These are phyloP conservation scores for Chaetomiaceae sp. DNA, from an alignment of 2,329 filamentous ascomycete species.

Conservation along the genomic window DNA sequence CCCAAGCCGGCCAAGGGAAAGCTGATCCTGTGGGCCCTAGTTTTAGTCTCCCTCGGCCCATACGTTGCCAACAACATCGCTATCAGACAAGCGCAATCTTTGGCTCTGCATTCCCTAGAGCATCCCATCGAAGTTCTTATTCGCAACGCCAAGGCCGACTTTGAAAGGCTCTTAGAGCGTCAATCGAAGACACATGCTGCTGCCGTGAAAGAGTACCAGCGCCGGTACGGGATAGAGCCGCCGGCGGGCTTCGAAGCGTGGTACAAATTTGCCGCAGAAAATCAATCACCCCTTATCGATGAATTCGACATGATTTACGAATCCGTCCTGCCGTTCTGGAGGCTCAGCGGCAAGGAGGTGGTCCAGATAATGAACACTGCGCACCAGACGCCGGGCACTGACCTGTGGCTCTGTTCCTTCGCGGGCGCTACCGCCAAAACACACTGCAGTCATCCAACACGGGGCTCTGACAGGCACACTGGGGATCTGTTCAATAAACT, in stretches of 20 bases:
- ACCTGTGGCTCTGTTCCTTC: conserved; percentile 37
- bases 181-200: conserved; percentile 38
- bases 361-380: conserved; percentile 28
- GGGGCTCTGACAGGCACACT: conserved; percentile 35
- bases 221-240: conserved; percentile 40
- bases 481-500: conserved; percentile 31
- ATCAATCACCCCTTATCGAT: conserved; percentile 45
- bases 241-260: conserved; percentile 45
- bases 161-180: conserved; percentile 30
- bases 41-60: conserved; percentile 31
- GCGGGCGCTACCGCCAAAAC: conserved; percentile 23
- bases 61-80: conserved; percentile 30
- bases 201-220: conserved; percentile 40
- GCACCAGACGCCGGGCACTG: conserved; percentile 26
- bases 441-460: conserved; percentile 33
- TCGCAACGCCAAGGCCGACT: conserved; percentile 28
- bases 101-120: background rate
- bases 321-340: conserved; percentile 39
- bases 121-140: conserved; percentile 38
- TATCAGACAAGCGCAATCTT: conserved; percentile 23
- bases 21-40: conserved; percentile 31
- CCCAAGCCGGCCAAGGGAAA: conserved; percentile 31
- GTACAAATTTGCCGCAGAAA: conserved; percentile 39
- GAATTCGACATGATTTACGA: conserved; percentile 45
- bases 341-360: conserved; percentile 35